Evolutionary conservation across 169 alveolate genomes (phyloP), one percentile per base, ranked within the genome.

Genomic region (Plasmodium billcollinsi): DNA sequence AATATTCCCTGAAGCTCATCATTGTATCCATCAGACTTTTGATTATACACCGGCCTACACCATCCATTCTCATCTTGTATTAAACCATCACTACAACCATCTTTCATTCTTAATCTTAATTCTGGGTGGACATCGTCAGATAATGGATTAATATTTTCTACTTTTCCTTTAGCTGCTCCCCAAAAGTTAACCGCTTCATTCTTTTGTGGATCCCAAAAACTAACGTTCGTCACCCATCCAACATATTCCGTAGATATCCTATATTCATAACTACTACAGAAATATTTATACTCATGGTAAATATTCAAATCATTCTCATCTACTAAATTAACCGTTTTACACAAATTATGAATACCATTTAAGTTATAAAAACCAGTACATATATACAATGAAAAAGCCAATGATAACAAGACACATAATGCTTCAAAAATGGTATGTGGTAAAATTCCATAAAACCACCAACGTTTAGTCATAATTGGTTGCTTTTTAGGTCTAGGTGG

Each of bases 401-500:
- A 89, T n/a, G 96, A 89, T 29, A 94, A 74, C 45, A 96, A 93
- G 3, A 96, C 98, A 80, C 95, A 88, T 65, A 88, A 89, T 4
- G 98, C 98, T 74, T 96, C 98, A 75, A 96, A 96, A 24, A 96
- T 74, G 12, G 98, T 96, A 93, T 96, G 98, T 12, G 98, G 98
- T 1, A 96, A 33, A 80, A 96, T 96, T 65, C 98, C 98, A 85
- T 88, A 95, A 24, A 96, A 59, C 98, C 98, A 96, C 98, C 98
- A 96, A 63, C 93, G 96, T 63, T 96, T 89, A 15, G 98, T 96
- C 98, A 96, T 96, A 78, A 96, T 96, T 9, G 97, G 98, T 74
- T 95, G 95, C 74, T 92, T 94, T 59, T 95, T 93, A 43, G 96
- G 97, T 54, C 98, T 93, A 5, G 98, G 98, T 14, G 97, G 97